Conservation (phyloP, 306 rosid genomes). For the cucumber (Cucumis sativus) region Cucumber_9930_V3 NC_026657.2:29858501-29859000, state of each 20-base stretch:
- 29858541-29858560: slow-evolving; percentile 38
- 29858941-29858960: slow-evolving; percentile 87
- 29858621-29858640: slow-evolving; percentile 89
- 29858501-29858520: not conserved
- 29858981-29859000: slow-evolving; percentile 88
- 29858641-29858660: slow-evolving; percentile 92
- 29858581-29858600: slow-evolving; percentile 83
- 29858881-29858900: not conserved
- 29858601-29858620: slow-evolving; percentile 92
- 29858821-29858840: not conserved
- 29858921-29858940: not conserved
- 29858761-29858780: not conserved
- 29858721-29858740: not conserved
- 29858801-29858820: not conserved
- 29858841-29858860: not conserved
- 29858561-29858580: slow-evolving; percentile 80
- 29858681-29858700: slow-evolving; percentile 41
- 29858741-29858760: not conserved
- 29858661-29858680: slow-evolving; percentile 79
- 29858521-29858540: not conserved
- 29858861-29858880: not conserved
- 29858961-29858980: slow-evolving; percentile 90
- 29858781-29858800: not conserved
- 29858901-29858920: not conserved
- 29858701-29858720: not conserved